Conservation (phyloP, 2,329 filamentous ascomycete species). For the Diaporthe vaccinii region DNA sequence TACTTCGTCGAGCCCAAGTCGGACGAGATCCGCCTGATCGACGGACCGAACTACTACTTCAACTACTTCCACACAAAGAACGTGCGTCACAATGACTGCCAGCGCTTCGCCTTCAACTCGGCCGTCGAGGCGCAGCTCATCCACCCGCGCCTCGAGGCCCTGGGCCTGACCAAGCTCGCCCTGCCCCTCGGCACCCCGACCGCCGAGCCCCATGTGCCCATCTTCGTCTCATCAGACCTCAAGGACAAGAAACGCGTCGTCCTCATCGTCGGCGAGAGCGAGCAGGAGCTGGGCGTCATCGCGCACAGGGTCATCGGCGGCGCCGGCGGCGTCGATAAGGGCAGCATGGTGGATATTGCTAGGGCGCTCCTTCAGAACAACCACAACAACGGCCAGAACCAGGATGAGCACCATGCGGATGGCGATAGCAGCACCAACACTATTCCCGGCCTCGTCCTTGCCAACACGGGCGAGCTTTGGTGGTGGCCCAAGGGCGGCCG, state of each 20-base stretch:
- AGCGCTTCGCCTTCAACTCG: conserved; percentile 82
- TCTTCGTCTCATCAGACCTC: conserved; percentile 73
- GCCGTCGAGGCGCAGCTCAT: conserved; percentile 72
- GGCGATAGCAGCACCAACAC: conserved; percentile 48
- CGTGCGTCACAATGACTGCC: conserved; percentile 81
- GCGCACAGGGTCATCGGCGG: conserved; percentile 77
- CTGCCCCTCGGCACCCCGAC: conserved; percentile 68
- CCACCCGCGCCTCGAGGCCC: conserved; percentile 69
- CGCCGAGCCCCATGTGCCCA: conserved; percentile 73
- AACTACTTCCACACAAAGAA: conserved; percentile 81
- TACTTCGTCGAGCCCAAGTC: conserved; percentile 80
- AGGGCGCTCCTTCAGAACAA: conserved; percentile 54
- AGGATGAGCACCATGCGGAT: not conserved
- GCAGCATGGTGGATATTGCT: conserved; percentile 78
- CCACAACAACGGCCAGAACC: not conserved
- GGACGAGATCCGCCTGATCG: conserved; percentile 80
- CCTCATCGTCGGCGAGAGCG: conserved; percentile 79
- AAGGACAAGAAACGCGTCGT: conserved; percentile 72
- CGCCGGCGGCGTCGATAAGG: conserved; percentile 75
- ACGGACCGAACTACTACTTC: conserved; percentile 78
- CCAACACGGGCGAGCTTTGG: conserved; percentile 82
- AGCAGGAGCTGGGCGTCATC: conserved; percentile 81
- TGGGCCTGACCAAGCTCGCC: conserved; percentile 71
- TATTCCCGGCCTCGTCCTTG: conserved; percentile 71
- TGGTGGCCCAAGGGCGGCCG: conserved; percentile 78